Percentiles rank a stretch among this genome's conserved stretches.
Conservation (phyloP, 768 basidiomycete species). For the Russula olivacea region DNA sequence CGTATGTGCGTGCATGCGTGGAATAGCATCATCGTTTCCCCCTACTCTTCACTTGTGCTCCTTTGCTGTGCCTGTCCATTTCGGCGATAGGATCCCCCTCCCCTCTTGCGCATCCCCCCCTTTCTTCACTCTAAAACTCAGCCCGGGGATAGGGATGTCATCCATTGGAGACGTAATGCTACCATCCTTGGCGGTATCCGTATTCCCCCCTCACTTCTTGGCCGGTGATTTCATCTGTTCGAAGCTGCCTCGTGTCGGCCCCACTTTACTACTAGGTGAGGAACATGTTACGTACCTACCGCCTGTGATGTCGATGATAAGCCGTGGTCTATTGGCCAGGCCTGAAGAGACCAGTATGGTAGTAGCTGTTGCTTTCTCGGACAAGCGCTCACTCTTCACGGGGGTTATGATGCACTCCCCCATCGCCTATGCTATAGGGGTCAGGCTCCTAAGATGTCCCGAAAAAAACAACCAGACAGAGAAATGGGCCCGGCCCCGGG, state of each 20-base stretch:
- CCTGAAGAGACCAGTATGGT: slow-evolving; percentile 1
- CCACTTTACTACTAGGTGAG: neutral
- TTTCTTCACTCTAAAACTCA: neutral
- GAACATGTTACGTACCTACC: neutral
- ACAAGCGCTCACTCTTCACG: slow-evolving; percentile 2
- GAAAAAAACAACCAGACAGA: neutral
- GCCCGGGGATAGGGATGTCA: slow-evolving; percentile 1
- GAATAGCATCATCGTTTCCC: slow-evolving; percentile 8
- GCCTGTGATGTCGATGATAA: slow-evolving; percentile 19
- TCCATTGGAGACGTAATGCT: neutral
- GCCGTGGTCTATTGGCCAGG: slow-evolving; percentile 3
- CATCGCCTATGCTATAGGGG: neutral
- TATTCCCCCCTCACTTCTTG: neutral
- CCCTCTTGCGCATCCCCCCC: neutral
- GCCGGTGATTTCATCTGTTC: neutral
- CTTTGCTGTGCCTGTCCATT: neutral
- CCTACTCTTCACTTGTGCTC: neutral
- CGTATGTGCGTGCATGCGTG: neutral
- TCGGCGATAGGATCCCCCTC: neutral
- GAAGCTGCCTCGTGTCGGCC: slow-evolving; percentile 6
- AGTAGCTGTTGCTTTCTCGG: neutral
- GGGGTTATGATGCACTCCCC: neutral
- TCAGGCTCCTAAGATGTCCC: neutral
- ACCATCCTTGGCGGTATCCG: neutral
- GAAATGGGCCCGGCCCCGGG: neutral